phyloP scores from a whole-genome alignment of 768 basidiomycete species.

The Wakefieldia striispora region DNA sequence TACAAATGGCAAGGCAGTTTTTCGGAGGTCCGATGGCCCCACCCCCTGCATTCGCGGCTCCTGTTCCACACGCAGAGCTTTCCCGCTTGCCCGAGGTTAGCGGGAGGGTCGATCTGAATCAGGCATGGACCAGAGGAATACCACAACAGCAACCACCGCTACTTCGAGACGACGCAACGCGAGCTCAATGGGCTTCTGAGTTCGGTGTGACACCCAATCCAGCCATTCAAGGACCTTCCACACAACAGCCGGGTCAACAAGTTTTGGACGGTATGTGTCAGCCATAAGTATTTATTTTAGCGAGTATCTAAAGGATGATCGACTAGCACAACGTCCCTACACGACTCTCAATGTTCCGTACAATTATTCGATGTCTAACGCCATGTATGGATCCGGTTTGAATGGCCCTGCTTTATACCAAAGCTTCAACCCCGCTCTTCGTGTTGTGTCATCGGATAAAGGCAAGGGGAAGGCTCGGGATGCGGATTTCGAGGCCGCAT shows the following conservation, averaged over 20 bases:
- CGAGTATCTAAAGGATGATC: slow-evolving; percentile 4
- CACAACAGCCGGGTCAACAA: slow-evolving; percentile 32
- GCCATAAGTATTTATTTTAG: not conserved
- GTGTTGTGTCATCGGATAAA: slow-evolving; percentile 35
- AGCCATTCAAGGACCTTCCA: slow-evolving; percentile 22
- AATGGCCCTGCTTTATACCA: slow-evolving; percentile 36
- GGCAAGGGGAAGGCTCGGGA: slow-evolving; percentile 82
- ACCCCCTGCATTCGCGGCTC: slow-evolving; percentile 35
- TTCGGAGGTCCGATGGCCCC: slow-evolving; percentile 51
- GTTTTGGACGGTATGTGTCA: slow-evolving; percentile 23
- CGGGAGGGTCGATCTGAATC: slow-evolving; percentile 39
- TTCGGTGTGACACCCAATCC: slow-evolving; percentile 38
- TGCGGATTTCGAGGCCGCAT: slow-evolving; percentile 83
- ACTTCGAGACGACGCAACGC: slow-evolving; percentile 34
- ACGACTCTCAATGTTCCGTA: slow-evolving; percentile 36
- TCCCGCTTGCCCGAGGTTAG: slow-evolving; percentile 19
- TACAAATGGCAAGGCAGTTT: slow-evolving; percentile 76
- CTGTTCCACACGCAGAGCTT: slow-evolving; percentile 33
- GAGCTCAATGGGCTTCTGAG: slow-evolving; percentile 56
- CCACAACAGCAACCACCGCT: slow-evolving; percentile 40
- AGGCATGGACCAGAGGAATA: slow-evolving; percentile 55
- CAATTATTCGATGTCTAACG: slow-evolving; percentile 33
- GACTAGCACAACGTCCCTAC: slow-evolving; percentile 37
- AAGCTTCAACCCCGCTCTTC: slow-evolving; percentile 21
- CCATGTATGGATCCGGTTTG: slow-evolving; percentile 35